Conservation (phyloP, 2,329 filamentous ascomycete genomes). For the Microcera coccophila region DNA sequence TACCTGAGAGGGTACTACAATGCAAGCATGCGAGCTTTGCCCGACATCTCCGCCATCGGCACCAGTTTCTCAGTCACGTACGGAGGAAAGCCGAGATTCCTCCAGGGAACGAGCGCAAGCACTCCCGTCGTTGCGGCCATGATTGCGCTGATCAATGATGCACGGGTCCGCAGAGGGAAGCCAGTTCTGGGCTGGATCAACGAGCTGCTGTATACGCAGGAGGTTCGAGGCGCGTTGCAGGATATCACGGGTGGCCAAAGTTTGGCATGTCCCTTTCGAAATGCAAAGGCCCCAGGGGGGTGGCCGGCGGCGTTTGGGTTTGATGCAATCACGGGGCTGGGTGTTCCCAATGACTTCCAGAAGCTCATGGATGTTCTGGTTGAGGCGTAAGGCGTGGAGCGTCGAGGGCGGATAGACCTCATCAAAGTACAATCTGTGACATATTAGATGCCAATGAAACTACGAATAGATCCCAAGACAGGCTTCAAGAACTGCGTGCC, state of each 20-base stretch:
- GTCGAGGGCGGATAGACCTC: too few species aligned
- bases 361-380: conserved; percentile 35
- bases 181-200: conserved; percentile 53
- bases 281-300: conserved; percentile 27
- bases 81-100: conserved; percentile 22
- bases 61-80: conserved; percentile 49
- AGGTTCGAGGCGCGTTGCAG: conserved; percentile 35
- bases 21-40: conserved; percentile 43
- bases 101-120: conserved; percentile 48
- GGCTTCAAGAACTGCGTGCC: too few species aligned
- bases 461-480: too few species aligned
- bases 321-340: conserved; percentile 49
- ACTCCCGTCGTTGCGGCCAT: conserved; percentile 53
- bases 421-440: too few species aligned
- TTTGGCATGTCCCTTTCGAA: conserved; percentile 36
- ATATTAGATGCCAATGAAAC: too few species aligned
- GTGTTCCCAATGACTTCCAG: conserved; percentile 42
- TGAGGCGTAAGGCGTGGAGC: conserved; percentile 9
- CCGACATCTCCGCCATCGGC: conserved; percentile 53
- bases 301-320: conserved; percentile 45
- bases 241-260: conserved; percentile 43
- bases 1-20: conserved; percentile 46
- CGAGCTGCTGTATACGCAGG: conserved; percentile 41
- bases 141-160: conserved; percentile 53
- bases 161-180: conserved; percentile 46